Conservation (phyloP, 2,329 filamentous ascomycete species). For the Teratosphaeria pseudoeucalypti region DNA sequence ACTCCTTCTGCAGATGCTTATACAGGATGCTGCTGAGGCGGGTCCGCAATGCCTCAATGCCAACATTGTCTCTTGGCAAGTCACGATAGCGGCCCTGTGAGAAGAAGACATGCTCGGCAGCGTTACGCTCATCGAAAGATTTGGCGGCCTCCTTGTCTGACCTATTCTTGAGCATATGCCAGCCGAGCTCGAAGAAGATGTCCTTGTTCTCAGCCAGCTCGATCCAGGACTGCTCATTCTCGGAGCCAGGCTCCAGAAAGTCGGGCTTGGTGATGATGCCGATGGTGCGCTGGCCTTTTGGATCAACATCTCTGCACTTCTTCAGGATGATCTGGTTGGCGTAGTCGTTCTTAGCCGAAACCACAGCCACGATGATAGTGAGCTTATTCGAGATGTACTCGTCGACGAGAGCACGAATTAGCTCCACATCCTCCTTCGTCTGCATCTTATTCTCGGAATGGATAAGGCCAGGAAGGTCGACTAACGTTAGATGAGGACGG, state of each 20-base stretch:
- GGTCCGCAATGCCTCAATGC: constrained; percentile 38
- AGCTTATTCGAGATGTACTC: constrained; percentile 47
- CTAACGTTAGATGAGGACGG: constrained; percentile 26
- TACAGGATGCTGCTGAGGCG: constrained; percentile 43
- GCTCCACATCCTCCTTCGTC: constrained; percentile 23
- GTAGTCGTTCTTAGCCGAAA: constrained; percentile 35
- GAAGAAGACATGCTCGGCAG: constrained; percentile 29
- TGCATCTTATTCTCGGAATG: constrained; percentile 23
- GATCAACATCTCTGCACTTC: constrained; percentile 38
- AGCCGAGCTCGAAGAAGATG: constrained; percentile 36
- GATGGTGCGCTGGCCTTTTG: constrained; percentile 38
- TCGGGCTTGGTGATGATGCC: constrained; percentile 52
- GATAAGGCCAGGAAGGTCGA: constrained; percentile 31
- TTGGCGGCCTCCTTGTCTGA: constrained; percentile 25
- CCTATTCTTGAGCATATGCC: constrained; percentile 46
- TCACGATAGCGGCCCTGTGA: constrained; percentile 18
- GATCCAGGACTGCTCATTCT: constrained; percentile 32
- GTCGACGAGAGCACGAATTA: constrained; percentile 29
- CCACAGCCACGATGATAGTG: constrained; percentile 34
- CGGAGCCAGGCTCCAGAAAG: constrained; percentile 27
- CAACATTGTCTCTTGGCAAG: constrained; percentile 27
- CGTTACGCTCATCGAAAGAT: constrained; percentile 31
- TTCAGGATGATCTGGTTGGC: constrained; percentile 49
- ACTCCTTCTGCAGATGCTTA: constrained; percentile 26
- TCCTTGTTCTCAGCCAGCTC: constrained; percentile 31